Evolutionary conservation across 176 grass and related monocot genomes (phyloP).

Genomic region (Miscanthus lutarioriparius): DNA sequence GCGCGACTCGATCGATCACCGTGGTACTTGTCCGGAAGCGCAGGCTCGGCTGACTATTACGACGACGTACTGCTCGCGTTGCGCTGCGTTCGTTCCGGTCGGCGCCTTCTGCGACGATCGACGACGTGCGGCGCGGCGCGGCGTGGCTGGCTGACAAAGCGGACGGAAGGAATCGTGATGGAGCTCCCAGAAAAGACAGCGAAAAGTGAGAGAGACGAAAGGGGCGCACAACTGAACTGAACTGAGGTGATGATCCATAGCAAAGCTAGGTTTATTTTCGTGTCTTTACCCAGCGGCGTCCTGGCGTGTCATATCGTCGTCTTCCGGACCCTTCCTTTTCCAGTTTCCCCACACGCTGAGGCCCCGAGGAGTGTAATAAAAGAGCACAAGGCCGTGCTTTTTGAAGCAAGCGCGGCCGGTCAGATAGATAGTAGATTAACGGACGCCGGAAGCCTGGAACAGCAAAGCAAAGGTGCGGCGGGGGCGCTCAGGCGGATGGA

Average conservation of each 20-base stretch:
- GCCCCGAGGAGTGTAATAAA: no score
- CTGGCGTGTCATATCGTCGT: no score
- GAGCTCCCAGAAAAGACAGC: conserved; percentile 21
- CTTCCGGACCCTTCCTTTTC: no score
- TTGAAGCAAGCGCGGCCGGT: no score
- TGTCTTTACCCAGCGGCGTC: no score
- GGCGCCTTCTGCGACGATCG: not conserved
- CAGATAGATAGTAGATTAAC: no score
- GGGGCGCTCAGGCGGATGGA: no score
- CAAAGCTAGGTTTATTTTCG: not conserved
- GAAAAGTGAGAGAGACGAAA: conserved; percentile 14
- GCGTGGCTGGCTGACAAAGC: not conserved
- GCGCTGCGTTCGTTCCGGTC: not conserved
- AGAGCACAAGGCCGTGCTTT: no score
- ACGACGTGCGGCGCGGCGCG: not conserved
- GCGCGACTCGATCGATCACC: not conserved
- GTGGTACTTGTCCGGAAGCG: conserved; percentile 2
- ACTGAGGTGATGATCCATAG: not conserved
- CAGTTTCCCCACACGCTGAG: no score
- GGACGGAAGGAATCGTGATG: not conserved
- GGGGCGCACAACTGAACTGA: not conserved
- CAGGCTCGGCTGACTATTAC: conserved; percentile 5
- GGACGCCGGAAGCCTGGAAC: no score
- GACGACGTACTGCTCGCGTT: not conserved
- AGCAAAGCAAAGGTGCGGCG: no score